A percentile compares a stretch with the other conserved stretches of the same genome.
phyloP scores from a whole-genome alignment of 2,329 filamentous ascomycete species.

The Exserohilum turcica region DNA sequence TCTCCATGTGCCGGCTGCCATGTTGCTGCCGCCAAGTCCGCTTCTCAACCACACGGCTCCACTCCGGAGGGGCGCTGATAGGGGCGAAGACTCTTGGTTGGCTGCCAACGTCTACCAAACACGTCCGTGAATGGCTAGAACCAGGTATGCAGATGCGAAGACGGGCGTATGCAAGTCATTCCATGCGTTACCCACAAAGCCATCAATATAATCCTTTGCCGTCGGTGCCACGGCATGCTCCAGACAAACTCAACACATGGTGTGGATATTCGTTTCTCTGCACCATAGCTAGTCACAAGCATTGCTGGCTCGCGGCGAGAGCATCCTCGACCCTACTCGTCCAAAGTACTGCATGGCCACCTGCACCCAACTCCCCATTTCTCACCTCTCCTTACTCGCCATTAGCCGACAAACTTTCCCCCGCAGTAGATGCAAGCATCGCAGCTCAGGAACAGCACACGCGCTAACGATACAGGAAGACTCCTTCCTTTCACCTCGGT shows the following conservation, averaged over 20 bases:
- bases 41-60: neutral
- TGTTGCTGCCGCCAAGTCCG: neutral
- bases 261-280: too few species aligned
- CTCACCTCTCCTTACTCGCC: neutral
- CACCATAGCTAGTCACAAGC: too few species aligned
- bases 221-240: too few species aligned
- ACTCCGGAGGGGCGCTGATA: neutral
- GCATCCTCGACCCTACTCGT: neutral
- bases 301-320: too few species aligned
- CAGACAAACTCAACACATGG: too few species aligned
- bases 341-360: neutral
- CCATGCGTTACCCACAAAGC: neutral
- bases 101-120: neutral
- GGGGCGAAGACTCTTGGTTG: neutral
- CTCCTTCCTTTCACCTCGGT: neutral
- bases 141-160: neutral
- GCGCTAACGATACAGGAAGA: slow-evolving; percentile 31
- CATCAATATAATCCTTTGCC: too few species aligned
- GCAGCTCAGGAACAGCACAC: slow-evolving; percentile 41
- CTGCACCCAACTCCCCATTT: neutral
- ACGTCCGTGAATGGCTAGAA: neutral
- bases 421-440: slow-evolving; percentile 48
- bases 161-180: neutral
- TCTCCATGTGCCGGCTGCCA: too few species aligned
- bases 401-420: slow-evolving; percentile 39